Evolutionary conservation across 257 asterid species (phyloP), one percentile per base, ranked within the genome.

Genomic region (Cinchona pubescens): DNA sequence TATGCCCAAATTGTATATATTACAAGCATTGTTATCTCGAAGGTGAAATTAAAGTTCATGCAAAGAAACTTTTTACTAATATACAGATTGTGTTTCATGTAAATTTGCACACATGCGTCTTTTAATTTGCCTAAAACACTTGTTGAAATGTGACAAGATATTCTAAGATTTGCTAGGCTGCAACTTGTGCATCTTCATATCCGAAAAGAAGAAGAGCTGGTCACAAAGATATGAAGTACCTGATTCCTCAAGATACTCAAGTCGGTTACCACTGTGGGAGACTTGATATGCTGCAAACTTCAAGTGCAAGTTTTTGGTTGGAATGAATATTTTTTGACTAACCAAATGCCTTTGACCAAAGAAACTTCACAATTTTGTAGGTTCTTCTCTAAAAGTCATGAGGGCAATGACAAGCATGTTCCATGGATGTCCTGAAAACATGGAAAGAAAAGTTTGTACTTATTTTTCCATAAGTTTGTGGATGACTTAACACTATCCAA

Each of bases 341-440:
- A 15, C 45, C 12, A 7, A n/a, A 48, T 67, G 29, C 29, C 46
- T 61, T 77, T 61, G 65, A 48, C 56, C 27, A 25, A 43, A 23
- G 32, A 43, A n/a, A 59, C 70, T 45, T 48, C 32, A 25, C 67
- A 25, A 32, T 16, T 49, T 15, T 53, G 72, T 68, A 19, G 69
- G 74, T 49, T 56, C 35, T 27, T 25, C 48, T 27, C 21, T 13
- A 6, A 53, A 51, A 40, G 37, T 2, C 37, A 45, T 16, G 60
- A 32, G 35, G 21, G 37, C 25, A 13, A 62, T 34, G 32, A 75
- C 78, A 32, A 56, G 72, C 82, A 80, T 70, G 76, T 74, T 75
- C 81, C 40, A 60, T 23, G 76, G 82, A 66, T 34, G 80, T 74
- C 80, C 82, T 77, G 61, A 38, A 45, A 76, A 67, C 18, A 68